Evolutionary conservation across 2,329 filamentous ascomycete species (phyloP).

Genomic region (Colletotrichum eremochloae): DNA sequence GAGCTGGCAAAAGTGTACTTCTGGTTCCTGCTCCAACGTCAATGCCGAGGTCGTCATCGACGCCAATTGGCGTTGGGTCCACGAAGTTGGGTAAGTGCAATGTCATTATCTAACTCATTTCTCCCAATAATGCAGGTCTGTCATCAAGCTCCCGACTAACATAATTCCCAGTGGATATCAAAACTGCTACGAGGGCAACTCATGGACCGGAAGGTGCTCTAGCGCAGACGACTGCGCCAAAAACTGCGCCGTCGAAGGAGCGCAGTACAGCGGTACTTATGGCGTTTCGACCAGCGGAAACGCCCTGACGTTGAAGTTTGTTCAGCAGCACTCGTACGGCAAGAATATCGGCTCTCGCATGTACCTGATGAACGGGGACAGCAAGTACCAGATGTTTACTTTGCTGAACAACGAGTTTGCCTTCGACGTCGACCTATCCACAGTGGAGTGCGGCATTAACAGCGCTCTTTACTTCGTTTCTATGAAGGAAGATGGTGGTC

Average conservation of each 20-base stretch:
- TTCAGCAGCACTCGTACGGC: slow-evolving; percentile 58
- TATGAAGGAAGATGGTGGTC: slow-evolving; percentile 67
- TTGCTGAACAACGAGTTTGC: slow-evolving; percentile 71
- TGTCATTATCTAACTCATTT: neutral
- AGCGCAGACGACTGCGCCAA: slow-evolving; percentile 53
- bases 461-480: slow-evolving; percentile 61
- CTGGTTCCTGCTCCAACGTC: slow-evolving; percentile 53
- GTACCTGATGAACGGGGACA: slow-evolving; percentile 67
- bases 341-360: slow-evolving; percentile 59
- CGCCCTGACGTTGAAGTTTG: slow-evolving; percentile 62
- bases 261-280: slow-evolving; percentile 58
- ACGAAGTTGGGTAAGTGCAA: slow-evolving; percentile 47
- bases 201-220: slow-evolving; percentile 48
- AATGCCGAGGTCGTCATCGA: slow-evolving; percentile 60
- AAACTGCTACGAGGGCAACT: slow-evolving; percentile 56
- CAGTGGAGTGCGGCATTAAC: slow-evolving; percentile 73
- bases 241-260: slow-evolving; percentile 59
- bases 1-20: slow-evolving; percentile 47
- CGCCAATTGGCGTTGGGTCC: slow-evolving; percentile 64
- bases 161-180: slow-evolving; percentile 2
- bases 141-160: neutral
- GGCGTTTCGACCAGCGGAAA: slow-evolving; percentile 60
- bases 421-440: slow-evolving; percentile 74
- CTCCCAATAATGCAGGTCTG: no score
- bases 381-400: slow-evolving; percentile 68